Evolutionary conservation across 495 filamentous ascomycete species (phyloP).

Genomic region (Neurospora terricola): DNA sequence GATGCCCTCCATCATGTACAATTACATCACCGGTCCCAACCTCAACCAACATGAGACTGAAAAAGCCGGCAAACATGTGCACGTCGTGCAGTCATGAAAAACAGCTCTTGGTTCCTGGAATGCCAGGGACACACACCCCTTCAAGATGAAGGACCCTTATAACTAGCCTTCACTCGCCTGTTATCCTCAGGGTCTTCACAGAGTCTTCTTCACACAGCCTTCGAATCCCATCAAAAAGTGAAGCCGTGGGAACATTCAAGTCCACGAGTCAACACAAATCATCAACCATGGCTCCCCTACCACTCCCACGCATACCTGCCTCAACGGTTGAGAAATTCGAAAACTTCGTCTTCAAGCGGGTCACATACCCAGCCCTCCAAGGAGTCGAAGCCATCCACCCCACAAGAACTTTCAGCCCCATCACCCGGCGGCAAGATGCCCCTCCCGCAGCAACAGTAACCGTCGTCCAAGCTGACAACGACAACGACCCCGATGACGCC

Average conservation of each 20-base stretch:
- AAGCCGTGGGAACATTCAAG: background rate
- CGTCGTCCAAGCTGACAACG: background rate
- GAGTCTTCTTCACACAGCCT: too few relatives aligned
- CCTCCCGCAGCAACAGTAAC: constrained; percentile 7
- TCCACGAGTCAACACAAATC: background rate
- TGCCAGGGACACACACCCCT: background rate
- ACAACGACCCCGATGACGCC: constrained; percentile 5
- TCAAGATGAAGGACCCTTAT: background rate
- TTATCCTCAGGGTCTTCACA: background rate
- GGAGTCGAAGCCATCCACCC: constrained; percentile 1
- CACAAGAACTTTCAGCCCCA: background rate
- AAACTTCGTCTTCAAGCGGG: background rate
- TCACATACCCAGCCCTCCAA: constrained; percentile 1
- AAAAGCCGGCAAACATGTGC: background rate
- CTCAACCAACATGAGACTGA: background rate
- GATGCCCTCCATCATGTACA: constrained; percentile 11
- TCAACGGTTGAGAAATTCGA: background rate
- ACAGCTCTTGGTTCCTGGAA: background rate
- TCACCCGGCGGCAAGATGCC: constrained; percentile 1
- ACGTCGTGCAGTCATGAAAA: background rate
- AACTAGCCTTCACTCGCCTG: background rate
- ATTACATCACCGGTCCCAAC: constrained; percentile 11
- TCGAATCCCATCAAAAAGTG: background rate
- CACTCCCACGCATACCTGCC: background rate
- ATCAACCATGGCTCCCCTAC: constrained; percentile 3